Evolutionary conservation across 2,329 filamentous ascomycete genomes (phyloP), one percentile per base, ranked within the genome.

Genomic region (Arachnomyces sp.): DNA sequence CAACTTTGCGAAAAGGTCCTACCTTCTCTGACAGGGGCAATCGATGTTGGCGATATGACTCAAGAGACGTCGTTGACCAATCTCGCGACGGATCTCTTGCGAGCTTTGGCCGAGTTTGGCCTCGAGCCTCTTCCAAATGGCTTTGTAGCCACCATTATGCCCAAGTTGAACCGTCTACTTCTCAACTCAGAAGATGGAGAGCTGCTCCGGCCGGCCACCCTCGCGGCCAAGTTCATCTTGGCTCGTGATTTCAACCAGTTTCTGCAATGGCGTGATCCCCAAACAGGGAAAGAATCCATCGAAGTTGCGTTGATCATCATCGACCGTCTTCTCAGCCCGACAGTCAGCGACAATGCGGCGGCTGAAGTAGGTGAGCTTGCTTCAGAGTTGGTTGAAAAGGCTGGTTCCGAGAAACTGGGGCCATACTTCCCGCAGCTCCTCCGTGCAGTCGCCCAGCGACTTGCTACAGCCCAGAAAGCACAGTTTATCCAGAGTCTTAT

Each of bases 301-400:
- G 89, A 96, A 61, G 81, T 94, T 20, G 86, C 87, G 43, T 75
- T 98, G 35, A 78, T 87, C 48, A 92, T 98, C 51, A 87, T 98
- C 47, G 92, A 95, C 59, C 84, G 90, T 35, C 75, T 98, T 3
- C 75, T 98, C 20, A 82, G 84, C 2, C 82, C 85, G 1, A 66
- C 74, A 1, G 82, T 96, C n/a, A 84, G 93, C 54, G 92, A 98
- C 55, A 87, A 90, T 54, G 85, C 88, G 13, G 92, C 90, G 4
- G 86, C 88, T n/a, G 90, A 98, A 66, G 89, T 98, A 32, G 92
- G 92, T 50, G 87, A 88, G 12, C 76, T 98, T 48, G 92, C 92
- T 3, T 90, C 90, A 2, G 89, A 94, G 63, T 72, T 98, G 18
- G 92, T 98, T 1, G 90, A 96, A 64, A 94, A 92, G 65, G 92